Base-by-base conservation (phyloP, 2,329 filamentous ascomycete species). In the Berkeleyomyces basicola region DNA sequence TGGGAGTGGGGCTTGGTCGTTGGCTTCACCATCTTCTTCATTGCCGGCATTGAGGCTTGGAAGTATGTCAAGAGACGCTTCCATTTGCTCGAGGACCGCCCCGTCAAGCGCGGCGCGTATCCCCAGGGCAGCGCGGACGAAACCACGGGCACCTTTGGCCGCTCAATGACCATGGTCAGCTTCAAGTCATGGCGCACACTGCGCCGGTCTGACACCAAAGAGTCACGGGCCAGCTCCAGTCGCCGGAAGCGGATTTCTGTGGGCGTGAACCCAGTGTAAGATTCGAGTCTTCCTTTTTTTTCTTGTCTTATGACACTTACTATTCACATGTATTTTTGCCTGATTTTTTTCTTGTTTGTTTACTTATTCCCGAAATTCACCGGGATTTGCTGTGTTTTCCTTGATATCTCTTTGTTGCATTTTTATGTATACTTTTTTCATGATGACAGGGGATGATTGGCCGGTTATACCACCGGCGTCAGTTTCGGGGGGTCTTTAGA, bases 1-100 rank as follows among this genome's bases (percentile, higher is more conserved):
- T 90, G 87, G 87, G 87, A 90, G 70, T 90, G 86, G 86, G 82
- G 79, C 1, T 75, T 90, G 4, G 81, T 86, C 0, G 75, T 88
- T 40, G 79, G 83, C 23, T 82, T 81, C 64, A 79, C 84, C 0
- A 66, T 84, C 10, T 69, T 88, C 3, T 90, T 86, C 69, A 79
- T 90, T 57, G 71, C 77, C 0, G 84, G 84, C 36, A 78, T 89
- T 47, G 87, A 91, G 75, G 71, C 74, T 7, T 91, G 86, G 86
- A 90, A 90, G 75, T 78, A 79, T 68, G 71, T 73, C 65, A 90
- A 90, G 80, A 77, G 86, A 59, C 68, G 70, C 53, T 77, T 78
- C 67, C 72, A 74, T 62, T 74, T 81, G 36, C 75, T 83, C 61
- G 76, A 82, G 67, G 79, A 81, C 63, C 72, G 74, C 31, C 74